phyloP scores from a whole-genome alignment of 2,329 filamentous ascomycete species.

The Fusarium sp. region DNA sequence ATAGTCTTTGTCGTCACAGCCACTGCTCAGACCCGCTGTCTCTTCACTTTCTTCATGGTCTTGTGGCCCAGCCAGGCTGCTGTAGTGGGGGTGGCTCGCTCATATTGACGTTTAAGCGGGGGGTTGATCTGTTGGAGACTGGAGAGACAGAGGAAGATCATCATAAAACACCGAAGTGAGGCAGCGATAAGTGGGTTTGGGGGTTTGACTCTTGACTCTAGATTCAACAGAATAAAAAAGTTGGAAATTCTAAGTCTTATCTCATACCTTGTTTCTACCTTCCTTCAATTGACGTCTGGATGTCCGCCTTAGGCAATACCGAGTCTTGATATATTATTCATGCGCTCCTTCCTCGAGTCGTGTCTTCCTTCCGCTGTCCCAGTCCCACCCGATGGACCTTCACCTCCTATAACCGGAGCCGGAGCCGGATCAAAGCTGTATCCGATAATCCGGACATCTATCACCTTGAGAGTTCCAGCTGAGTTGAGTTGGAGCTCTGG shows the following conservation, averaged over 20 bases:
- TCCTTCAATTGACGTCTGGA: slow-evolving; percentile 1
- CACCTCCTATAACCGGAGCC: slow-evolving; percentile 8
- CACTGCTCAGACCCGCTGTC: slow-evolving; percentile 21
- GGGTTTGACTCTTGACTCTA: neutral
- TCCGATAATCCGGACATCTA: slow-evolving; percentile 20
- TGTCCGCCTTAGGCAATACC: slow-evolving; percentile 7
- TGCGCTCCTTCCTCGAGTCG: neutral
- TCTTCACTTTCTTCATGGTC: slow-evolving; percentile 16
- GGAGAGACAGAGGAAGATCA: slow-evolving; percentile 5
- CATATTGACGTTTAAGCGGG: slow-evolving; percentile 42
- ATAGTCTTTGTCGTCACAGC: slow-evolving; percentile 24
- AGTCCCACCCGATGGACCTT: neutral
- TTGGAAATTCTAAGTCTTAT: neutral
- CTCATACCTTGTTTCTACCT: neutral
- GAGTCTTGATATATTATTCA: slow-evolving; percentile 9
- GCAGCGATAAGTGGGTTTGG: slow-evolving; percentile 26
- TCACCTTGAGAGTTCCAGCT: neutral
- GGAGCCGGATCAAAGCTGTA: slow-evolving; percentile 34
- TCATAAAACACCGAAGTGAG: slow-evolving; percentile 34
- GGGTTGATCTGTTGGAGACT: slow-evolving; percentile 3
- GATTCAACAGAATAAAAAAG: slow-evolving; percentile 1
- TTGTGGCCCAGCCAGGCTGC: slow-evolving; percentile 12
- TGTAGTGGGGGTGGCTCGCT: slow-evolving; percentile 43
- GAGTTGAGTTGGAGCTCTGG: neutral
- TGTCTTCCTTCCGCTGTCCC: neutral